phyloP scores from a whole-genome alignment of 352 stramenopile genomes.

The Pythium sukuiense region DNA sequence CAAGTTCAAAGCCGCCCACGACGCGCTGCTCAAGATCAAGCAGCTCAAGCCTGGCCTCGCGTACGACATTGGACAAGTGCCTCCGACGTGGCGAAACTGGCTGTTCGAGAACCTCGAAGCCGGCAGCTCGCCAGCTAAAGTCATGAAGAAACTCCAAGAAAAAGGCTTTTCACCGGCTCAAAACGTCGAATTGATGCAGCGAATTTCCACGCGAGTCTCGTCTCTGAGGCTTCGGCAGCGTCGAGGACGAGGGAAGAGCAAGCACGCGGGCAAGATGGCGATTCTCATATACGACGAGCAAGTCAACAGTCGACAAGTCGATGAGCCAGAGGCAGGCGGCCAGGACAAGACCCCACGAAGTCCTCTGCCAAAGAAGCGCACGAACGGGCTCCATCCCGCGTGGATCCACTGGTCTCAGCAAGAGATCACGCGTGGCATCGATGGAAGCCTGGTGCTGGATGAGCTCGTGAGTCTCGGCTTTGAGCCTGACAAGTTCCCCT shows the following conservation, averaged over 20 bases:
- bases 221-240: constrained; percentile 48
- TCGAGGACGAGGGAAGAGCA: constrained; percentile 36
- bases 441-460: constrained; percentile 51
- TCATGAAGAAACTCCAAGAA: constrained; percentile 51
- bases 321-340: constrained; percentile 9
- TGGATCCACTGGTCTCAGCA: constrained; percentile 72
- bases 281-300: constrained; percentile 41
- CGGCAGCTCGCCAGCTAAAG: constrained; percentile 41
- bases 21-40: constrained; percentile 49
- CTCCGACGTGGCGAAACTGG: constrained; percentile 54
- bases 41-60: constrained; percentile 66
- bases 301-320: neutral
- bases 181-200: constrained; percentile 61
- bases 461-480: constrained; percentile 56
- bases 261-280: neutral
- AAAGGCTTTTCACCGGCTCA: constrained; percentile 64
- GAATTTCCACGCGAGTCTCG: constrained; percentile 52
- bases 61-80: constrained; percentile 50
- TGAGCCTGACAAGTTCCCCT: constrained; percentile 47
- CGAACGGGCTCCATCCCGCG: constrained; percentile 45
- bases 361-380: constrained; percentile 5
- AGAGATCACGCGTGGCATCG: constrained; percentile 58
- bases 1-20: constrained; percentile 70
- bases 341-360: neutral
- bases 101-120: constrained; percentile 65